Evolutionary conservation across 208 protist genomes (phyloP).

Genomic region (Vickermania ingenoplastis): DNA sequence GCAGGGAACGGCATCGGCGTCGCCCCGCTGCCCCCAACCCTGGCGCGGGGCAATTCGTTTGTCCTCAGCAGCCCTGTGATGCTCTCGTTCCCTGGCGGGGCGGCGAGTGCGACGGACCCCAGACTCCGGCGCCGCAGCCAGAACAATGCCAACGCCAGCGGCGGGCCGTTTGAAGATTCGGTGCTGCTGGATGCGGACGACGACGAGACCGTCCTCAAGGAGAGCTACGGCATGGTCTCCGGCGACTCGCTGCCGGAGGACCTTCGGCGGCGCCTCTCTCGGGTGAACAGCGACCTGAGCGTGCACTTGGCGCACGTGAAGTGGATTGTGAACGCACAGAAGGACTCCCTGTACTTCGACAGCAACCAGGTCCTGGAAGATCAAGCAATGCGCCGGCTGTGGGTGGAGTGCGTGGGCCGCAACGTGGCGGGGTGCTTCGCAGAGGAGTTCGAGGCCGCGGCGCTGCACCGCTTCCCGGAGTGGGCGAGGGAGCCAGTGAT

Average conservation of each 20-base stretch:
- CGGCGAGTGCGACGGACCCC: not conserved
- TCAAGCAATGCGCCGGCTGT: conserved; percentile 34
- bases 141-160: not conserved
- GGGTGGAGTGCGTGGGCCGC: conserved; percentile 46
- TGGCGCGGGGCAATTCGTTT: not conserved
- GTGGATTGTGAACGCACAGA: conserved; percentile 35
- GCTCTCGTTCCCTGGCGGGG: not conserved
- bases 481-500: conserved; percentile 41
- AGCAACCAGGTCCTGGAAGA: conserved; percentile 35
- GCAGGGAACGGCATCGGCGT: not conserved
- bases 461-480: conserved; percentile 38
- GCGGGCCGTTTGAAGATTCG: conserved; percentile 4
- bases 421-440: conserved; percentile 38
- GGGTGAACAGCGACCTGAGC: conserved; percentile 31
- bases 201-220: not conserved
- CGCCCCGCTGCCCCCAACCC: no score
- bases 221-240: not conserved
- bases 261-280: conserved; percentile 11
- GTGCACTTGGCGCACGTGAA: conserved; percentile 52
- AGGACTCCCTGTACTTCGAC: conserved; percentile 29
- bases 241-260: conserved; percentile 9
- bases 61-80: not conserved
- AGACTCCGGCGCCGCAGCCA: not conserved
- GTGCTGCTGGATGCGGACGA: conserved; percentile 7
- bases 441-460: conserved; percentile 31